A percentile compares a stretch with the other conserved stretches of the same genome.
These are phyloP conservation scores for Clavispora phyllophila DNA, from an alignment of 805 yeast genomes.

Conservation along the genomic window DNA sequence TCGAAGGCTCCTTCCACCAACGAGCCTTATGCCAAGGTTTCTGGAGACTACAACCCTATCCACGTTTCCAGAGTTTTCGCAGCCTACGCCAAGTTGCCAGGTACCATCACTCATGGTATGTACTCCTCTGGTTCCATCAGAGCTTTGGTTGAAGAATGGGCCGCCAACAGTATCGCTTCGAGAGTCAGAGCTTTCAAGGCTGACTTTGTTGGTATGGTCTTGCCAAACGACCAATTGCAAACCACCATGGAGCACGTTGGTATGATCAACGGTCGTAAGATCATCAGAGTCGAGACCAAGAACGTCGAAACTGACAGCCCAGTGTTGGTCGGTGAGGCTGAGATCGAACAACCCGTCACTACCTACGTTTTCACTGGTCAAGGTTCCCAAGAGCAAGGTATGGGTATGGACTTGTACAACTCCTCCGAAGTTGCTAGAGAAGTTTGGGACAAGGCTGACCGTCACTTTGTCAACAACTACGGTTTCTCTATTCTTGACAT, in stretches of 20 bases:
- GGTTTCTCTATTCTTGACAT: constrained; percentile 97
- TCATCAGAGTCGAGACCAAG: constrained; percentile 84
- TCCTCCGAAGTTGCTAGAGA: constrained; percentile 85
- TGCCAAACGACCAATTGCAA: constrained; percentile 86
- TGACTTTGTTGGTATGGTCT: constrained; percentile 91
- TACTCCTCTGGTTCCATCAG: constrained; percentile 94
- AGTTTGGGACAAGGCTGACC: constrained; percentile 98
- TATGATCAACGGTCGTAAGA: constrained; percentile 98
- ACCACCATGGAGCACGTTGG: constrained; percentile 93
- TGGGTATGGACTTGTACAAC: constrained; percentile 99
- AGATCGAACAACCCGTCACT: constrained; percentile 96
- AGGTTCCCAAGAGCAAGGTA: constrained; percentile 99
- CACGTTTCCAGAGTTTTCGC: constrained; percentile 96
- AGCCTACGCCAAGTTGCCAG: constrained; percentile 87
- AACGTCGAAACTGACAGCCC: constrained; percentile 72
- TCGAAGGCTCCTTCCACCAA: constrained; percentile 91
- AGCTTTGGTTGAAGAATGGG: constrained; percentile 95
- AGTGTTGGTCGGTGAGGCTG: constrained; percentile 93
- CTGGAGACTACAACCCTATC: constrained; percentile 98
- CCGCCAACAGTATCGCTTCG: constrained; percentile 93
- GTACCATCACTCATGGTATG: constrained; percentile 99
- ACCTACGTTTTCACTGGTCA: constrained; percentile 98
- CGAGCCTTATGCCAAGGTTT: constrained; percentile 93
- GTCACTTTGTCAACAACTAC: constrained; percentile 85
- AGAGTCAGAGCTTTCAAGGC: constrained; percentile 94